Evolutionary conservation across 352 stramenopile species (phyloP).

Genomic region (Achlya hypogyna): DNA sequence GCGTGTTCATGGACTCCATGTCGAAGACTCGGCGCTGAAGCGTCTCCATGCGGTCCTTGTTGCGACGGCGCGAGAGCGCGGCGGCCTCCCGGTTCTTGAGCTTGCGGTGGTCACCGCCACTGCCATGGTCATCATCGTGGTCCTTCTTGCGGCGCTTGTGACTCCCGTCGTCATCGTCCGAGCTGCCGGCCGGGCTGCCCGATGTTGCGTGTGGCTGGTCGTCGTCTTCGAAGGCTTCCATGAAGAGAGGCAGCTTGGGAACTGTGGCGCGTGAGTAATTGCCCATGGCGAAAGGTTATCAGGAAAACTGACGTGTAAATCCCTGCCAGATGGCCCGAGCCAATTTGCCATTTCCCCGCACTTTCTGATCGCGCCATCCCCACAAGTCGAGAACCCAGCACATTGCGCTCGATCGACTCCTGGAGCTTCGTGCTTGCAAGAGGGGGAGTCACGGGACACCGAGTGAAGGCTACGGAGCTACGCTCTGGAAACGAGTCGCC

Average conservation of each 20-base stretch:
- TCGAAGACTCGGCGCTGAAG: background rate
- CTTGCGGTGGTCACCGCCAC: background rate
- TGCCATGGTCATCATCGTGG: background rate
- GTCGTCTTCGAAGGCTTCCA: background rate
- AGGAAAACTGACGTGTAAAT: constrained; percentile 9
- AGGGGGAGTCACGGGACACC: no score
- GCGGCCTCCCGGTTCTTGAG: constrained; percentile 1
- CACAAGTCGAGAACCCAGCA: no score
- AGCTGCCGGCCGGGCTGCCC: background rate
- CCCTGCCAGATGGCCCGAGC: background rate
- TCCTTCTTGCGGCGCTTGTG: background rate
- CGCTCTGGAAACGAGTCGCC: no score
- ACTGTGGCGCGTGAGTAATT: background rate
- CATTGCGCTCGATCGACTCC: no score
- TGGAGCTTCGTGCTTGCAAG: no score
- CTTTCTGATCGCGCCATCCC: background rate
- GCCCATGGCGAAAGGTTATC: background rate
- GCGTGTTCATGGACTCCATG: constrained; percentile 1
- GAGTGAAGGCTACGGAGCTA: no score
- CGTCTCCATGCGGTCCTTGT: background rate
- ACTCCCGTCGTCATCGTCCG: background rate
- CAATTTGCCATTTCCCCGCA: background rate
- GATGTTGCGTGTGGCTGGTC: background rate
- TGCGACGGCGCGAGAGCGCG: background rate
- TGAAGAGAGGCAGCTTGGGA: background rate